Evolutionary conservation across 805 yeast genomes (phyloP), one percentile per base, ranked within the genome.

Genomic region (Ogataea siamensis): DNA sequence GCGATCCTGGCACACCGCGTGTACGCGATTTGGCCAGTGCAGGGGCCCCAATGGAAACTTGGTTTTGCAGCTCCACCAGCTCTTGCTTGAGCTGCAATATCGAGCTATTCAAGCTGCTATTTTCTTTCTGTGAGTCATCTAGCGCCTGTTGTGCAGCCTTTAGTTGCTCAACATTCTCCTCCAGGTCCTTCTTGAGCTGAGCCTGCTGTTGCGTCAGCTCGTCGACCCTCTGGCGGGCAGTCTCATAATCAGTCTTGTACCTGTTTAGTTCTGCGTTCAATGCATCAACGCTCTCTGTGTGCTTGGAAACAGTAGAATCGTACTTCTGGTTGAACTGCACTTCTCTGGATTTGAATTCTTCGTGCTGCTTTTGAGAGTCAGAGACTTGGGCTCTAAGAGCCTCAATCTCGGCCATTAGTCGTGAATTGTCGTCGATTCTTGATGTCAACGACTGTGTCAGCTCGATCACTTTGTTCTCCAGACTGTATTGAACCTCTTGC

Each of bases 381-480:
- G 72, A 76, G 42, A 87, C 68, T 16, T 71, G 64, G 7, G 52
- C 52, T 45, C 73, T 76, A 37, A 80, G 57, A 28, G 67, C 58
- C 63, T 74, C 72, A 34, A 89, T 75, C 53, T 84, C 83, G 11
- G 65, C 63, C 42, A 76, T 71, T 55, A 91, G 70, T 44, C 73
- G 74, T 66, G 82, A 83, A 63, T 89, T 89, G 51, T 87, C 96
- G 49, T 78, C 85, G 17, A 84, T 81, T 60, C 87, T 85, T 24
- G 79, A 65, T 0, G 95, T 78, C 44, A 91, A 70, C 9, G 83
- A 75, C 56, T 91, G 94, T 3, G 97, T 91, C 51, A 93, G 76
- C 63, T 89, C 95, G 49, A 93, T 88, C n/a, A 94, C 97, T 71
- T 94, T 93, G 64, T 93, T 93, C 63, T 93, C 99, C 54, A 94